Conservation (phyloP, 176 grass and related monocot species). For the Carex littledalei region DNA sequence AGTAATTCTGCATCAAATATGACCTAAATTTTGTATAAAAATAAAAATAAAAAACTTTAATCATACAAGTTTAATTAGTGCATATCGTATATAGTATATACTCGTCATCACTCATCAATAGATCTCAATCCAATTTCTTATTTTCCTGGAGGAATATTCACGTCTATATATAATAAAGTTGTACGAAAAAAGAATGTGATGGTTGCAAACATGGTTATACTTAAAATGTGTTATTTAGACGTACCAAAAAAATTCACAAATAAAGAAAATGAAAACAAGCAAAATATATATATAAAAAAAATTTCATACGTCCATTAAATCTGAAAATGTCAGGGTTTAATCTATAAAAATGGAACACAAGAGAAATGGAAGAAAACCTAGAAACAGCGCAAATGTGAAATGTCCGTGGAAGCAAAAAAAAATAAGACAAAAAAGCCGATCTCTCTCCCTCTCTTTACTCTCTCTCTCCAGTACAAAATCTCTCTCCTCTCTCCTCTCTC, state of each 20-base stretch:
- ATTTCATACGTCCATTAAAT: neutral
- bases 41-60: no score
- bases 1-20: no score
- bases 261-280: neutral
- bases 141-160: no score
- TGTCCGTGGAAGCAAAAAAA: neutral
- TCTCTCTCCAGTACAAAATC: neutral
- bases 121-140: no score
- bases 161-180: no score
- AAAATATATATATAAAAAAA: neutral
- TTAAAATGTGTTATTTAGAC: no score
- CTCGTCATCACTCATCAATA: no score
- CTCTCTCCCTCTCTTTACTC: neutral
- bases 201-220: no score
- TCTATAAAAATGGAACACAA: neutral
- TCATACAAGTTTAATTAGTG: no score
- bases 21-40: no score
- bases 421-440: conserved; percentile 1
- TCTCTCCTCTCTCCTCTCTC: neutral
- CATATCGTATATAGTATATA: no score
- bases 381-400: neutral
- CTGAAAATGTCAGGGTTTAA: neutral
- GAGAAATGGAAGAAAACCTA: neutral
- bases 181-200: no score
- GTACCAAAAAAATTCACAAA: neutral